Evolutionary conservation across 2,329 filamentous ascomycete genomes (phyloP), one percentile per base, ranked within the genome.

Genomic region (Arthrocladium fulminans): DNA sequence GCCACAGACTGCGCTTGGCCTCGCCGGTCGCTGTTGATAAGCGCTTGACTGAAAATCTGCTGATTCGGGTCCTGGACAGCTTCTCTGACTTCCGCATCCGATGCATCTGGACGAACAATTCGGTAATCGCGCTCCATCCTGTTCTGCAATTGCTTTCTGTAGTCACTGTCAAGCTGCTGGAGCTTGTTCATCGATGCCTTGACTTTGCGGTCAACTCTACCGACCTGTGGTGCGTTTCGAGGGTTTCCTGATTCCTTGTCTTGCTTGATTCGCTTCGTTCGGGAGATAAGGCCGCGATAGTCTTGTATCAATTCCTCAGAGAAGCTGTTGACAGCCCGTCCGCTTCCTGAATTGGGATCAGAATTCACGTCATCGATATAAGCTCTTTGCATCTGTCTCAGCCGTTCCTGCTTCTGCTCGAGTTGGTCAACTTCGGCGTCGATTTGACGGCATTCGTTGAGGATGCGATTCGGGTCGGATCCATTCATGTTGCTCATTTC

Each of bases 71-170:
- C 81, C 60, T 90, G 80, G 0, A 89, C 84, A 13, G 86, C 88
- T 49, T 83, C 79, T 50, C 77, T 76, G 23, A 96, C 80, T 65
- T 97, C 88, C 37, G 76, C 73, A 47, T 92, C 86, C 23, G 79
- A 77, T 2, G 87, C 87, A 50, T 94, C 82, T 19, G 88, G 86
- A 55, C 81, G 79, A 48, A 92, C 89, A 63, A 97, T 96, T 51
- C 85, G 79, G 69, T 94, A 95, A 65, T 96, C 88, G 48, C 92
- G 80, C 56, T 82, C 84, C 70, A 94, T 86, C 67, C 94, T 87
- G 43, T 88, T 84, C 64, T 86, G 78, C 25, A 87, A 80, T 57
- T 84, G 82, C 67, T 85, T 84, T 63, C 84, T 80, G 75, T 89
- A 95, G 19, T 82, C 76, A 1, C 79, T 79, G 67, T 97, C 89